Conservation (phyloP, 768 basidiomycete species). For the Mycena sanguinolenta region DNA sequence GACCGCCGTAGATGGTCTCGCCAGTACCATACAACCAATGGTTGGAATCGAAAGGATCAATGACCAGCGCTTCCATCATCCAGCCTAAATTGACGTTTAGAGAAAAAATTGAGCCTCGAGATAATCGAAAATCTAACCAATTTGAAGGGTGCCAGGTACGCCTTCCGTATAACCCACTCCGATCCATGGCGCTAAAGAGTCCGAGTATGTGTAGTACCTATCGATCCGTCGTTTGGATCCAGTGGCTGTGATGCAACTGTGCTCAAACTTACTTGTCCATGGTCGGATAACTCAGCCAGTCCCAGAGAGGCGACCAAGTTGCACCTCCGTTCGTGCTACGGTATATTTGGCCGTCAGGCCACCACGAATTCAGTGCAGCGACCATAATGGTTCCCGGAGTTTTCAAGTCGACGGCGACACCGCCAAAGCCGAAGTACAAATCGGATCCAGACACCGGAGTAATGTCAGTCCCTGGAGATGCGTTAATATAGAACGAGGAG, state of each 20-base stretch:
- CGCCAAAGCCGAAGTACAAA: conserved; percentile 74
- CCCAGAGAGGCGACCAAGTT: conserved; percentile 73
- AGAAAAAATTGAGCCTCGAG: too few relatives aligned
- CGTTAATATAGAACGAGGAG: not conserved
- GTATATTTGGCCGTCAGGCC: conserved; percentile 77
- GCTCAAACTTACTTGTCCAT: conserved; percentile 49
- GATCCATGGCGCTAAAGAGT: conserved; percentile 71
- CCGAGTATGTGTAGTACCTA: conserved; percentile 65
- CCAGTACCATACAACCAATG: conserved; percentile 83
- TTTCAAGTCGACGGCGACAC: conserved; percentile 71
- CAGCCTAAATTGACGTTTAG: too few relatives aligned
- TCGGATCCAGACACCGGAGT: conserved; percentile 68
- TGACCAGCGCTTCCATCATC: conserved; percentile 72
- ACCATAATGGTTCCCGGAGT: conserved; percentile 77
- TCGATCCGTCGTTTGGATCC: too few relatives aligned
- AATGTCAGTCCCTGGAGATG: conserved; percentile 65
- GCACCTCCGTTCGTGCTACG: conserved; percentile 69
- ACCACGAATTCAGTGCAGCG: conserved; percentile 74
- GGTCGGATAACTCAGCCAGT: conserved; percentile 61
- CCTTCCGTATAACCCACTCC: conserved; percentile 63
- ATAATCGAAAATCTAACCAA: conserved; percentile 66
- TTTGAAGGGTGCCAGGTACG: conserved; percentile 60
- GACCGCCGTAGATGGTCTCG: conserved; percentile 71
- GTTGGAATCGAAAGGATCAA: conserved; percentile 77
- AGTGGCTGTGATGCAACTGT: too few relatives aligned